phyloP scores from a whole-genome alignment of 805 yeast species.

The Metschnikowia picachoensis region DNA sequence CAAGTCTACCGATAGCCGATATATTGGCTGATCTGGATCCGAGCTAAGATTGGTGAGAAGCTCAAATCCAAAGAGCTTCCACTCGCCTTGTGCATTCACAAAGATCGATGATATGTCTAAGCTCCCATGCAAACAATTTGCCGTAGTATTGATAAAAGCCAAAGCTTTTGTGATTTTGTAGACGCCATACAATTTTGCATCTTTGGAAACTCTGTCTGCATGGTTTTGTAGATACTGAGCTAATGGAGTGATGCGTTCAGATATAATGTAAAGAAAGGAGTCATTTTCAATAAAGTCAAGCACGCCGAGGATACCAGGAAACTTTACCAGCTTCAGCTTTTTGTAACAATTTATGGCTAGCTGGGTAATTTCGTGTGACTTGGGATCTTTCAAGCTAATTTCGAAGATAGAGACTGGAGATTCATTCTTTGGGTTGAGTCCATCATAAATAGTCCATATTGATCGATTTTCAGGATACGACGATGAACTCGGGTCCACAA shows the following conservation, averaged over 20 bases:
- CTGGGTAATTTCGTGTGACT: conserved; percentile 22
- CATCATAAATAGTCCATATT: conserved; percentile 65
- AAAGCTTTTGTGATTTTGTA: conserved; percentile 52
- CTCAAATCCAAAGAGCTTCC: conserved; percentile 85
- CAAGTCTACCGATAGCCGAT: conserved; percentile 27
- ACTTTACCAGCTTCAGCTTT: conserved; percentile 52
- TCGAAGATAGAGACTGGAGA: conserved; percentile 61
- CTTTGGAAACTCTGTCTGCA: conserved; percentile 24
- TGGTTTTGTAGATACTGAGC: conserved; percentile 31
- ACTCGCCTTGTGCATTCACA: conserved; percentile 67
- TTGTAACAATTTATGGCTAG: conserved; percentile 37
- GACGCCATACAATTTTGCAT: conserved; percentile 51
- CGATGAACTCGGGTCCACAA: conserved; percentile 25
- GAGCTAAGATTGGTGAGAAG: conserved; percentile 46
- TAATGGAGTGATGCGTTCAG: conserved; percentile 64
- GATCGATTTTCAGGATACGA: conserved; percentile 26
- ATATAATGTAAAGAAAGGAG: conserved; percentile 51
- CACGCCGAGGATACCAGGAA: conserved; percentile 66
- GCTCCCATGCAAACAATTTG: conserved; percentile 61
- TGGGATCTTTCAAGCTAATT: conserved; percentile 46
- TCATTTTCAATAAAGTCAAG: conserved; percentile 66
- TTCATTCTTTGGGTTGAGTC: conserved; percentile 50
- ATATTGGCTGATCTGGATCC: conserved; percentile 44
- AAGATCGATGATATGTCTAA: conserved; percentile 52
- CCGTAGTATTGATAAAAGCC: conserved; percentile 54